A percentile compares a stretch with the other conserved stretches of the same genome.
Evolutionary conservation across 768 basidiomycete species (phyloP).

Genomic region (Suillus brevipes): DNA sequence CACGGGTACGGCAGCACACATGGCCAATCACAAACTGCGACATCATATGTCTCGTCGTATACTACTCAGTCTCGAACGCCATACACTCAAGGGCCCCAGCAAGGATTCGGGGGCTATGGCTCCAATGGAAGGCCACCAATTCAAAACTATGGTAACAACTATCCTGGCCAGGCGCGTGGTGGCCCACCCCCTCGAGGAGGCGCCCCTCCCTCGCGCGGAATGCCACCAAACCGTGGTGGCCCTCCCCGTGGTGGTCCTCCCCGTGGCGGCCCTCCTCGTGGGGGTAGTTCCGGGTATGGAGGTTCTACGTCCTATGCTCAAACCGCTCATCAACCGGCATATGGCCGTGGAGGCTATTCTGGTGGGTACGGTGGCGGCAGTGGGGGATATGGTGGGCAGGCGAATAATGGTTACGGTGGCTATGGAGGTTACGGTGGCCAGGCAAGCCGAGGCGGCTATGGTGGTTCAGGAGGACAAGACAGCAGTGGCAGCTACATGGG

Average conservation of each 20-base stretch:
- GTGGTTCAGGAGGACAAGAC: constrained; percentile 32
- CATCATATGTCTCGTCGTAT: constrained; percentile 19
- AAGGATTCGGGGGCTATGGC: constrained; percentile 33
- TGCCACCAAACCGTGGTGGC: constrained; percentile 19
- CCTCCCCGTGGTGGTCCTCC: constrained; percentile 12
- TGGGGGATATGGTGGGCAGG: constrained; percentile 16
- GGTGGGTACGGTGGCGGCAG: constrained; percentile 14
- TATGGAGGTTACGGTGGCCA: constrained; percentile 16
- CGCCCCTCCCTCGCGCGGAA: constrained; percentile 8
- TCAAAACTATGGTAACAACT: constrained; percentile 34
- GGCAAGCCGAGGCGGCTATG: constrained; percentile 31
- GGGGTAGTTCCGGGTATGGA: constrained; percentile 24
- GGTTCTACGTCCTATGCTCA: constrained; percentile 20
- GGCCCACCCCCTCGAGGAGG: constrained; percentile 17
- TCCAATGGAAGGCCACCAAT: constrained; percentile 33
- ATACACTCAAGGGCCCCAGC: constrained; percentile 17
- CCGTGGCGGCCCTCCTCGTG: constrained; percentile 18
- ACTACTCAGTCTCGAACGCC: constrained; percentile 16
- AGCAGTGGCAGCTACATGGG: constrained; percentile 43
- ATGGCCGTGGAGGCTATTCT: constrained; percentile 30
- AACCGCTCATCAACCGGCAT: constrained; percentile 17
- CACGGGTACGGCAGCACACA: constrained; percentile 17
- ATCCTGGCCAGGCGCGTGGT: constrained; percentile 27
- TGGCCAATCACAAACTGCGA: constrained; percentile 16
- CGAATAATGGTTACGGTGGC: constrained; percentile 17